Evolutionary conservation across 139 green algal genomes (phyloP).

Genomic region (Coelastrella sp.): DNA sequence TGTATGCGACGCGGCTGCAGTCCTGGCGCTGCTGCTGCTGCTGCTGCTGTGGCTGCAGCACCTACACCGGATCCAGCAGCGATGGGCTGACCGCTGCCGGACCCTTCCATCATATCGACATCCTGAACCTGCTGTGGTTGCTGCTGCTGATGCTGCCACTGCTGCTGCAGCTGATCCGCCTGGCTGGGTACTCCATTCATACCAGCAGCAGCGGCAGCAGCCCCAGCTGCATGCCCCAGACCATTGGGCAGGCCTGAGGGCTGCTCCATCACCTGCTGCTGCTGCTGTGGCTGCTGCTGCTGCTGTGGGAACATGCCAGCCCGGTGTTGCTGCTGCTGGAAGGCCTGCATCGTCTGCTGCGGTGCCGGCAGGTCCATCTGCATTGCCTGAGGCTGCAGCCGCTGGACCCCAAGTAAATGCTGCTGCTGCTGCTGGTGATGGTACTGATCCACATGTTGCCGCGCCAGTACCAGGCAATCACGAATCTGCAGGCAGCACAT

Average conservation of each 20-base stretch:
- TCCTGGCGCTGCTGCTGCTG: neutral
- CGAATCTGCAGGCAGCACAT: neutral
- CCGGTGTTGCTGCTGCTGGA: neutral
- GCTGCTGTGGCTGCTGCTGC: neutral
- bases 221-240: neutral
- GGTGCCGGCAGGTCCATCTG: neutral
- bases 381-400: neutral
- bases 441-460: neutral
- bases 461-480: neutral
- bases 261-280: neutral
- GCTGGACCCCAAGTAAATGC: neutral
- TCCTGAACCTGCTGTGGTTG: slow-evolving; percentile 6
- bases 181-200: neutral
- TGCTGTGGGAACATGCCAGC: neutral
- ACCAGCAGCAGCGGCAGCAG: neutral
- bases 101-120: neutral
- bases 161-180: too few relatives aligned
- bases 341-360: neutral
- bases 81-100: neutral
- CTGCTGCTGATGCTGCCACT: neutral
- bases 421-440: slow-evolving; percentile 9
- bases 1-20: neutral
- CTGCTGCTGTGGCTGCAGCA: neutral
- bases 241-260: neutral
- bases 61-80: neutral